These are phyloP conservation scores for Chalciporus sphaerocephalus DNA, from an alignment of 768 basidiomycete genomes.

Conservation along the genomic window DNA sequence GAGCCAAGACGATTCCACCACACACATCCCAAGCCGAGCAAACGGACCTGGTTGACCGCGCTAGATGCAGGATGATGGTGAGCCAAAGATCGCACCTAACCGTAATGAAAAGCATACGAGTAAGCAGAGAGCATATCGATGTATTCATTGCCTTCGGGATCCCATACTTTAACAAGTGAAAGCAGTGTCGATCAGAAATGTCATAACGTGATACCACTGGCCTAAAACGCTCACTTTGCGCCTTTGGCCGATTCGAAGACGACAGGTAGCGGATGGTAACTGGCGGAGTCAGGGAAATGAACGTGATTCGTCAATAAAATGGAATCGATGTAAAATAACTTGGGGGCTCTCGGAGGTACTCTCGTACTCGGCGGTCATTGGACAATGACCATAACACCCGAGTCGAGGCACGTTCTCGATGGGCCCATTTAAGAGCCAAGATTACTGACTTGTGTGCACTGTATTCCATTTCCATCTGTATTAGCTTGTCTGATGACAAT, in stretches of 20 bases:
- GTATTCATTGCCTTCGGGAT: slow-evolving; percentile 91
- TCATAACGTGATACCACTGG: slow-evolving; percentile 12
- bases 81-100: slow-evolving; percentile 5
- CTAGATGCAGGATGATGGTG: slow-evolving; percentile 34
- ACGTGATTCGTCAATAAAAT: slow-evolving; percentile 31
- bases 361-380: slow-evolving; percentile 13
- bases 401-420: slow-evolving; percentile 15
- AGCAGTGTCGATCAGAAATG: background rate
- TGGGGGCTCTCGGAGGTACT: slow-evolving; percentile 20
- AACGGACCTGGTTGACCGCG: slow-evolving; percentile 79
- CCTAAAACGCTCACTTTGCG: slow-evolving; percentile 69
- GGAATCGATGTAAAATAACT: slow-evolving; percentile 17
- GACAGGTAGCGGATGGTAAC: slow-evolving; percentile 93
- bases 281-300: slow-evolving; percentile 48
- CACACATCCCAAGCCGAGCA: slow-evolving; percentile 11
- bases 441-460: slow-evolving; percentile 84
- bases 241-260: slow-evolving; percentile 90
- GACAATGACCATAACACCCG: slow-evolving; percentile 18
- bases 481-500: slow-evolving; percentile 63
- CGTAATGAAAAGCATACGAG: slow-evolving; percentile 55
- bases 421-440: background rate
- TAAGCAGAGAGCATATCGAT: slow-evolving; percentile 98
- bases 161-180: slow-evolving; percentile 63
- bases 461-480: slow-evolving; percentile 75
- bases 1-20: slow-evolving; percentile 9